Evolutionary conservation across 192 early-diverging fungal species (phyloP).

Genomic region (Powellomyces hirtus): DNA sequence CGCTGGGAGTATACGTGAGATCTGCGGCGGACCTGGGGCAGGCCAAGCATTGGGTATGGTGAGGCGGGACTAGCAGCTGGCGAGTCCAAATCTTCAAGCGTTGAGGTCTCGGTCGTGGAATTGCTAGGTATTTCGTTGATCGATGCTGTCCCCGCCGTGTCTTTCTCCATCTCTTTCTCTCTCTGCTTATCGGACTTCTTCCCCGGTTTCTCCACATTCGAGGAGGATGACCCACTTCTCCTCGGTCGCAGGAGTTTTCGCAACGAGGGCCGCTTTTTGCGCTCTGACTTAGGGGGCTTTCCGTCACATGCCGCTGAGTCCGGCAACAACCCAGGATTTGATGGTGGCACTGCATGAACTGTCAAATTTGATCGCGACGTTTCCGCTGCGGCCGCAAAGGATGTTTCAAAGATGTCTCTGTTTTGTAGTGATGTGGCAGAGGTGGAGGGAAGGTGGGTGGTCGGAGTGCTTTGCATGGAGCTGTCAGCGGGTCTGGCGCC

Average conservation of each 20-base stretch:
- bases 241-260: neutral
- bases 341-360: too few relatives aligned
- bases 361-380: conserved; percentile 7
- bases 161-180: too few relatives aligned
- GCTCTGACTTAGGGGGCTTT: too few relatives aligned
- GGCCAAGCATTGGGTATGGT: neutral
- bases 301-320: too few relatives aligned
- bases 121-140: too few relatives aligned
- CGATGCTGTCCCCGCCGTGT: too few relatives aligned
- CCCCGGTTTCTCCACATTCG: neutral
- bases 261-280: conserved; percentile 1
- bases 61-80: too few relatives aligned
- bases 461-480: neutral
- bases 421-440: neutral
- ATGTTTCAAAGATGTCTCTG: neutral
- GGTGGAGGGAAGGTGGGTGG: neutral
- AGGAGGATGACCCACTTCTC: neutral
- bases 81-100: neutral
- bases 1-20: conserved; percentile 26
- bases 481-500: neutral
- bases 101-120: neutral
- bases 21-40: conserved; percentile 12
- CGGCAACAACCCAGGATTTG: too few relatives aligned
- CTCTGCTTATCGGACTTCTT: too few relatives aligned
- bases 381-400: conserved; percentile 22